Base-by-base conservation (phyloP, 176 grass and related monocot genomes). In the Triticum turgidum region DNA sequence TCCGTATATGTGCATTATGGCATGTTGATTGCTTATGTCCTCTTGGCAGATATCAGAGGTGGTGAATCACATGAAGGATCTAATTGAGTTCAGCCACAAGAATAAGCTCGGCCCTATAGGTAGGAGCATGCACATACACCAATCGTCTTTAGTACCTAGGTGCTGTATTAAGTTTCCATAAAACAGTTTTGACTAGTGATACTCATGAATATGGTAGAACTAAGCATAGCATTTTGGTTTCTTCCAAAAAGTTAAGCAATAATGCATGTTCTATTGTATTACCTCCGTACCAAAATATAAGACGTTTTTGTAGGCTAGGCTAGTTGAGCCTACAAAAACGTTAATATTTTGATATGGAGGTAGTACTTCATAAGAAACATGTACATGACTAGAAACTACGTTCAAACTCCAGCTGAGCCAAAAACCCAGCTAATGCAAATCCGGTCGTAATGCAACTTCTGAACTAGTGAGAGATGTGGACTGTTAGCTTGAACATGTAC, bases 41-140 rank as follows among this genome's bases (percentile, higher is more conserved):
- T 38, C 51, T 80, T 85, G 20, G 54, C 82, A 99, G 94, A 93
- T 99, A 91, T 96, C 94, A 17, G 97, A 99, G 90, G 94, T 99
- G 76, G 97, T 99, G 68, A 97, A 94, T 93, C 93, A 93, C 87
- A 99, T 99, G 97, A 99, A 99, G 67, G 97, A 94, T 81, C 85
- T 99, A 69, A 97, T 99, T 83, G 92, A 97, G 85, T 97, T 94
- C 85, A 93, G 89, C 47, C 89, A 89, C 15, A 91, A 97, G 77
- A 91, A 93, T 61, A 97, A 93, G 73, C 92, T 91, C 79, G 97
- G 97, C 67, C 94, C 97, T 37, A 94, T 92, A 69, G 97, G 97
- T 99, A 91, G 68, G 64, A 69, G 45, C 24, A 76, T 86, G 52
- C 80, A 29, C 65, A 35, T 25, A 58, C 51, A 51, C 61, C 8